Evolutionary conservation across 116 monocot species (phyloP), one percentile per base, ranked within the genome.

Genomic region (Cymodocea nodosa): DNA sequence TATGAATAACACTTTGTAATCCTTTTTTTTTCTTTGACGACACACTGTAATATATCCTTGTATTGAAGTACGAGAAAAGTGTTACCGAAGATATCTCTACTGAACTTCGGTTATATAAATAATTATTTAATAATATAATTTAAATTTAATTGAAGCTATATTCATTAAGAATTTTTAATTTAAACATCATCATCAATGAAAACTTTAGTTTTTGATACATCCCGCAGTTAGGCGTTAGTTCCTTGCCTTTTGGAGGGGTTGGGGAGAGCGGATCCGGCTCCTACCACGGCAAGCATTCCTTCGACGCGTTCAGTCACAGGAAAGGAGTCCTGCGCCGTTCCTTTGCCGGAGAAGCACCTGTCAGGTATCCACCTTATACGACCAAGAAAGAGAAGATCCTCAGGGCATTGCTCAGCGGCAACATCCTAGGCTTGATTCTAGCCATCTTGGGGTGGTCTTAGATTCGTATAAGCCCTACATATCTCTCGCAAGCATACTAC

Each of bases 271-370:
- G 87, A 48, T 79, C 76, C 7, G 87, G 94, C 0, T 69, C 80
- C 14, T 94, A 94, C 72, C 94, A 94, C 58, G 90, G 90, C 40
- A 87, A 95, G 36, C 86, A 85, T 70, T 88, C 88, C 2, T 97
- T 97, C 15, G 85, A 97, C 44, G 63, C 83, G 23, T 97, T 97
- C 68, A 88, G 79, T 61, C 97, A 97, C 75, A 97, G 82, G 73
- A 92, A 92, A 68, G 86, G 65, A 0, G 84, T 98, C 37, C 52
- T 92, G 49, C 76, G 71, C 15, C 77, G 88, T 19, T 80, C 77
- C 52, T 98, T 92, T 52, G 71, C 49, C 1, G 84, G 88, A 13
- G 92, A 98, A 18, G 82, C 59, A 49, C 6, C 71, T 40, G 85
- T 81, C 15, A 85, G 92, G 52, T 91, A 92, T 30, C 92, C 89